A percentile compares a stretch with the other conserved stretches of the same genome.
These are phyloP conservation scores for Fusarium nematophilum DNA, from an alignment of 2,329 filamentous ascomycete species.

Conservation along the genomic window DNA sequence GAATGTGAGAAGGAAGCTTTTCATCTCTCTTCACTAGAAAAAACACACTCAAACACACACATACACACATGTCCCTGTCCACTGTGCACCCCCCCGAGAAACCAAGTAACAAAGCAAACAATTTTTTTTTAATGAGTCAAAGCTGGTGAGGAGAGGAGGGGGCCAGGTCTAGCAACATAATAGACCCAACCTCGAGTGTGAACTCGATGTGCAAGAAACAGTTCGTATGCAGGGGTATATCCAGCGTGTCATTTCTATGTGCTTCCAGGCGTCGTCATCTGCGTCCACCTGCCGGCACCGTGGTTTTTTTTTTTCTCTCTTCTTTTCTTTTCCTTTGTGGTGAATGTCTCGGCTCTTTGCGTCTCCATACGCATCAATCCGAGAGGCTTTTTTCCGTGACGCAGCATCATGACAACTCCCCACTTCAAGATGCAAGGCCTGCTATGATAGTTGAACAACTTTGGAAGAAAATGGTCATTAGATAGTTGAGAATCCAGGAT, in stretches of 20 bases:
- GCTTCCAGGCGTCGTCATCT: conserved; percentile 40
- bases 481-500: conserved; percentile 39
- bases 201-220: conserved; percentile 42
- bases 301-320: conserved; percentile 29
- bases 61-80: conserved; percentile 23
- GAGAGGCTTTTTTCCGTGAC: conserved; percentile 33
- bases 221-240: conserved; percentile 47
- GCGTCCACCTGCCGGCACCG: conserved; percentile 40
- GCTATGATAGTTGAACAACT: conserved; percentile 42
- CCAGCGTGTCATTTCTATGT: conserved; percentile 47
- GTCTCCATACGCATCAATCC: conserved; percentile 34
- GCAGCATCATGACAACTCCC: conserved; percentile 39
- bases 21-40: conserved; percentile 3
- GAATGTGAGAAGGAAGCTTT: conserved; percentile 15
- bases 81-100: conserved; percentile 19
- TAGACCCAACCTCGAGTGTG: conserved; percentile 41
- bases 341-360: conserved; percentile 30
- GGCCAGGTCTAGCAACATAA: conserved; percentile 42
- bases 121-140: conserved; percentile 42
- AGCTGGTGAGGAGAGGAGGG: conserved; percentile 41
- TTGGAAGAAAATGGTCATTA: conserved; percentile 44
- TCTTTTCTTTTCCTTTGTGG: too few species aligned
- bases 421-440: conserved; percentile 44
- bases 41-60: too few species aligned
- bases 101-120: conserved; percentile 34